A percentile compares a stretch with the other conserved stretches of the same genome.
phyloP scores from a whole-genome alignment of 805 yeast species.

The Kodamaea hsintzibuensis region DNA sequence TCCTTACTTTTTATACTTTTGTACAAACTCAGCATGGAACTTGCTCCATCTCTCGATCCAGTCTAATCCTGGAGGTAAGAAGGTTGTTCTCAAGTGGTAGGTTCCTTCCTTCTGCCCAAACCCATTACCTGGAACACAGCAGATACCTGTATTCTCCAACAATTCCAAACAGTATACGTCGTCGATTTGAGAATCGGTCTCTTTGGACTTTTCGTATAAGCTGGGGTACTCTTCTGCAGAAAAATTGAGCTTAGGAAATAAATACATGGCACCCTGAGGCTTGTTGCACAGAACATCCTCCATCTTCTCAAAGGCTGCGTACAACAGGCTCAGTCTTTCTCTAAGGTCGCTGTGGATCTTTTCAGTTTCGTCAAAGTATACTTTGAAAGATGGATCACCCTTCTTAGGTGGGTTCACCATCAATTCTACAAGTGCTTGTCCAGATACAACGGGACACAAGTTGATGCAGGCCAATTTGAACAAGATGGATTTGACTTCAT shows the following conservation, averaged over 20 bases:
- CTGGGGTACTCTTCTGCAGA: conserved; percentile 47
- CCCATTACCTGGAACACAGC: conserved; percentile 97
- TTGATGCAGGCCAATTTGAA: conserved; percentile 88
- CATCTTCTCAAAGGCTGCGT: conserved; percentile 70
- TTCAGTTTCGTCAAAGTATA: conserved; percentile 61
- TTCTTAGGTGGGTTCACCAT: conserved; percentile 88
- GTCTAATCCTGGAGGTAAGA: conserved; percentile 91
- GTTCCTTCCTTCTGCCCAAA: conserved; percentile 92
- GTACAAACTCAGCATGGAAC: conserved; percentile 76
- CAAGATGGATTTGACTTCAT: conserved; percentile 67
- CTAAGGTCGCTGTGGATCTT: conserved; percentile 63
- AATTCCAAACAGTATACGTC: conserved; percentile 86
- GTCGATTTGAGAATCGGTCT: conserved; percentile 64
- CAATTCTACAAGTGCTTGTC: conserved; percentile 89
- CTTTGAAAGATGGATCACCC: conserved; percentile 74
- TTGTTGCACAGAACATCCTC: conserved; percentile 82
- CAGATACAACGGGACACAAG: conserved; percentile 91
- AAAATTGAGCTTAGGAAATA: conserved; percentile 78
- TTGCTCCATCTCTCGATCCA: conserved; percentile 79
- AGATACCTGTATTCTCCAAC: conserved; percentile 87
- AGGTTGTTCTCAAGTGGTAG: conserved; percentile 92
- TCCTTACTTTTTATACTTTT: conserved; percentile 40
- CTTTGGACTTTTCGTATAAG: conserved; percentile 62
- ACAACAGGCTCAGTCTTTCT: conserved; percentile 63
- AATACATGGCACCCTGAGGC: conserved; percentile 98